Evolutionary conservation across 1,284 basidiomycete genomes (phyloP).

Genomic region (Sporisorium graminicola): DNA sequence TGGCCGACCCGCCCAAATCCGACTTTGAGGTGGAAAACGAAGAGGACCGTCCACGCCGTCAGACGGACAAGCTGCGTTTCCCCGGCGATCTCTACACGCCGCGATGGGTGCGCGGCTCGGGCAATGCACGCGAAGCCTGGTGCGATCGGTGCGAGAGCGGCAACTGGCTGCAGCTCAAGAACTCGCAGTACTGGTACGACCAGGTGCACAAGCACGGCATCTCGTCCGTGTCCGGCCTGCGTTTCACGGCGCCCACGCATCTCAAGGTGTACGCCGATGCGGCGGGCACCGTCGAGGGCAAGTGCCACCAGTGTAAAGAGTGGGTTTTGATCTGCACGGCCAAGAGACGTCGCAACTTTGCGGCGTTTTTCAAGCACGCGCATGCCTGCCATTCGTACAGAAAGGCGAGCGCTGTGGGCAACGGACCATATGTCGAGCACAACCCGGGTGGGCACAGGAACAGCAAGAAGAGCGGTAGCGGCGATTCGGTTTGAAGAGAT

Average conservation of each 20-base stretch:
- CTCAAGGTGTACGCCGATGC: conserved; percentile 53
- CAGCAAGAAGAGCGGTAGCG: conserved; percentile 30
- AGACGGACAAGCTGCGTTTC: conserved; percentile 60
- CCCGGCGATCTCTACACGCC: conserved; percentile 60
- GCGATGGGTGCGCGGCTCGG: conserved; percentile 55
- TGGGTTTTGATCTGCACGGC: conserved; percentile 60
- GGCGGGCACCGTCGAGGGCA: conserved; percentile 52
- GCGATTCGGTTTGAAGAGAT: neutral
- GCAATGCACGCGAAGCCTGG: conserved; percentile 57
- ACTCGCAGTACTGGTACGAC: conserved; percentile 63
- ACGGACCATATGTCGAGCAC: conserved; percentile 54
- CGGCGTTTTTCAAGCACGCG: conserved; percentile 58
- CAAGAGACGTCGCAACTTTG: conserved; percentile 54
- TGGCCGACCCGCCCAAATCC: conserved; percentile 45
- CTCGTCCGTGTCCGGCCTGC: conserved; percentile 50
- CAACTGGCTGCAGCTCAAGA: conserved; percentile 61
- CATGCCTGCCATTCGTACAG: conserved; percentile 53
- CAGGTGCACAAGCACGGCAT: conserved; percentile 60
- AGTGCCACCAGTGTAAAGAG: conserved; percentile 59
- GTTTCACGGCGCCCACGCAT: conserved; percentile 56
- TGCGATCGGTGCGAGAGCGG: conserved; percentile 59
- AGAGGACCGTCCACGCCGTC: conserved; percentile 47
- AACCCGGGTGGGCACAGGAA: conserved; percentile 50
- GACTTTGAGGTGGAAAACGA: conserved; percentile 53
- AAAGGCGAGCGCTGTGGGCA: conserved; percentile 50